Evolutionary conservation across 495 filamentous ascomycete genomes (phyloP).

Genomic region (Jackrogersella minutella): DNA sequence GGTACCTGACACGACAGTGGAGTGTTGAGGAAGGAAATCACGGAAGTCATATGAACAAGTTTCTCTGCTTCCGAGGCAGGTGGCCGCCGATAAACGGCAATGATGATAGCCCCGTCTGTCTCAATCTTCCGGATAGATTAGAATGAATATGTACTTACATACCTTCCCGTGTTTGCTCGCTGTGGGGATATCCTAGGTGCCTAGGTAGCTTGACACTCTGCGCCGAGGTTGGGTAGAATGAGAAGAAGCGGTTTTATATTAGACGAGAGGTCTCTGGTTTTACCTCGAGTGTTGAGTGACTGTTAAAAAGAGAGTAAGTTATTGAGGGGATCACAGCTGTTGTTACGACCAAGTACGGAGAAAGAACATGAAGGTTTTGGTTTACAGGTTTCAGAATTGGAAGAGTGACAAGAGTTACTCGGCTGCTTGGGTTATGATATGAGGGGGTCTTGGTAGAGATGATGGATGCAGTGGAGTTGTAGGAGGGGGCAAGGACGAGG

Average conservation of each 20-base stretch:
- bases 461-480: not conserved
- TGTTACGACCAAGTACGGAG: not conserved
- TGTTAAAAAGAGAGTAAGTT: not conserved
- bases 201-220: no score
- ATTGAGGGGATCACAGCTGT: not conserved
- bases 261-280: not conserved
- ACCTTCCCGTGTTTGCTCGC: no score
- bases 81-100: no score
- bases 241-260: not conserved
- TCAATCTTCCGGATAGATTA: no score
- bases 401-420: not conserved
- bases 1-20: no score
- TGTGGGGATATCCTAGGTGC: no score
- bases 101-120: no score
- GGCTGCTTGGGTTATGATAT: not conserved
- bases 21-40: no score
- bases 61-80: no score
- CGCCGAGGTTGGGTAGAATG: not conserved
- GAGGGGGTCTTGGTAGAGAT: not conserved
- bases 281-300: not conserved
- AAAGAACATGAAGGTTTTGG: not conserved
- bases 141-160: no score
- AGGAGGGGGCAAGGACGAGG: not conserved
- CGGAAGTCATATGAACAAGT: no score
- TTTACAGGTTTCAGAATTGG: not conserved